A percentile compares a stretch with the other conserved stretches of the same genome.
These are phyloP conservation scores for Zygotorulaspora danielsina DNA, from an alignment of 805 yeast species.

Conservation along the genomic window DNA sequence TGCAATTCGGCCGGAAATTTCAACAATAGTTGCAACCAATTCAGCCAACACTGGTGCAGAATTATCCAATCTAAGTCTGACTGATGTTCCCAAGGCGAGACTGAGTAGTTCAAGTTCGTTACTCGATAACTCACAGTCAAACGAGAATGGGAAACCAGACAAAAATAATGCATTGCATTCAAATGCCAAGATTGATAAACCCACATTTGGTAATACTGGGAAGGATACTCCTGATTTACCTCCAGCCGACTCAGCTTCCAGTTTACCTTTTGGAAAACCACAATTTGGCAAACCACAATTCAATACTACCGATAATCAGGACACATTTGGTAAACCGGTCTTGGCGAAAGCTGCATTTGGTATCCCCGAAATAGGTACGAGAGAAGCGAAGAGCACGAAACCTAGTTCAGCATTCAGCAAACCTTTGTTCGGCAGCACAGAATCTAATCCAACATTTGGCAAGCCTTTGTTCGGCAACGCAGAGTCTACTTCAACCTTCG, in stretches of 20 bases:
- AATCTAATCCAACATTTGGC: conserved; percentile 21
- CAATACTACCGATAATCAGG: too few relatives aligned
- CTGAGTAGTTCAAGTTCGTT: too few relatives aligned
- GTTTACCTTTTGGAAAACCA: conserved; percentile 18
- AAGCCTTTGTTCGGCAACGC: conserved; percentile 13
- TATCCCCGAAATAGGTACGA: not conserved
- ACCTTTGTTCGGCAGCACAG: conserved; percentile 14
- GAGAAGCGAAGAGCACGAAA: not conserved
- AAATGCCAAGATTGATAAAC: too few relatives aligned
- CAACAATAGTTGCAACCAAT: not conserved
- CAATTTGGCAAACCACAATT: too few relatives aligned
- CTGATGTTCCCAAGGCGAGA: not conserved
- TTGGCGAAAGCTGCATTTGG: not conserved
- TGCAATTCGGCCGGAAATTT: conserved; percentile 4
- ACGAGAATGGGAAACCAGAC: too few relatives aligned
- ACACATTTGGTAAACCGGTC: not conserved
- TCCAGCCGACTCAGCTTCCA: too few relatives aligned
- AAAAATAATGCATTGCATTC: too few relatives aligned
- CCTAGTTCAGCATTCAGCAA: conserved; percentile 15
- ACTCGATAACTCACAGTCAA: too few relatives aligned
- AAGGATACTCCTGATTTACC: too few relatives aligned
- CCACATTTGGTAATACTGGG: conserved; percentile 24
- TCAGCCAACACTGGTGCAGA: too few relatives aligned
- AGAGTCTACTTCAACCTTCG: conserved; percentile 6
- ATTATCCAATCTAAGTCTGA: too few relatives aligned